phyloP scores from a whole-genome alignment of 371 early-diverging fungal genomes.

The Mortierella sp. region DNA sequence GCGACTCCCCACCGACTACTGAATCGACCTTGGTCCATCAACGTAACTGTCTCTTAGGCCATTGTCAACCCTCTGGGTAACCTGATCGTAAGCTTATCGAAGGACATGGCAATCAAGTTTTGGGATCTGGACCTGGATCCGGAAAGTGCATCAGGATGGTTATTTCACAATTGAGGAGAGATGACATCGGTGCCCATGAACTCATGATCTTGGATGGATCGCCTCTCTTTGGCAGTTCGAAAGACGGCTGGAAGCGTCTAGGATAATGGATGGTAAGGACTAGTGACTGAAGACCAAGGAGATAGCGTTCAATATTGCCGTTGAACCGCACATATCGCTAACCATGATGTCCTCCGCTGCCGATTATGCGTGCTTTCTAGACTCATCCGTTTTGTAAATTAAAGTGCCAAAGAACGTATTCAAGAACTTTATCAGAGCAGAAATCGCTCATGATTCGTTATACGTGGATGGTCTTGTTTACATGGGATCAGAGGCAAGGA shows the following conservation, averaged over 20 bases:
- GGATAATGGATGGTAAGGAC: no score
- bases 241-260: constrained; percentile 96
- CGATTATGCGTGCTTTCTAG: no score
- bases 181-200: constrained; percentile 93
- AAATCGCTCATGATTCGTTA: constrained; percentile 86
- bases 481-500: constrained; percentile 93
- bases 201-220: constrained; percentile 86
- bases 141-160: constrained; percentile 94
- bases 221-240: constrained; percentile 85
- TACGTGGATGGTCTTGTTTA: constrained; percentile 92
- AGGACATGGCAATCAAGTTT: constrained; percentile 95
- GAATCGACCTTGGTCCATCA: no score
- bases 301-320: no score
- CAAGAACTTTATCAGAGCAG: constrained; percentile 92
- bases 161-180: constrained; percentile 93
- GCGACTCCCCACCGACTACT: no score
- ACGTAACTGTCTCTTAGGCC: constrained; percentile 85
- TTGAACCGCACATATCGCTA: no score
- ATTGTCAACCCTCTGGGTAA: constrained; percentile 94
- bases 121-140: constrained; percentile 96
- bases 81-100: constrained; percentile 89
- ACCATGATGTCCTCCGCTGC: no score
- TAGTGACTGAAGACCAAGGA: no score
- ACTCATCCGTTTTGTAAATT: constrained; percentile 83
- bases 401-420: constrained; percentile 96